Base-by-base conservation (phyloP, 257 asterid species). In the Lycium barbarum region DNA sequence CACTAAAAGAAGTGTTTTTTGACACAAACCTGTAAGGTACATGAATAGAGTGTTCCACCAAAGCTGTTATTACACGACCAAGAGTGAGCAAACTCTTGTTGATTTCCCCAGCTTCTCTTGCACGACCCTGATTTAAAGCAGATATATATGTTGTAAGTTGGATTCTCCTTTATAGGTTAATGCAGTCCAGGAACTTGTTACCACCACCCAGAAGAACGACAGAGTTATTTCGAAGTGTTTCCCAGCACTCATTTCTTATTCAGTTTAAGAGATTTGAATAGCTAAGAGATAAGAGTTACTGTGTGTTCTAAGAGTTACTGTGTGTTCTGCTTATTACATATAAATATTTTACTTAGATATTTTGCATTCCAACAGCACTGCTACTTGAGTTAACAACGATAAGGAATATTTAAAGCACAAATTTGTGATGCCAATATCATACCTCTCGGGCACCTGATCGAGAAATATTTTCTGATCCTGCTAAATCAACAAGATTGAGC, bases 71-170 rank as follows among this genome's bases (percentile, higher is more conserved):
- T 86, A 93, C 97, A 20, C 97, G 97, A 61, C 98, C 98, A 86
- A 95, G 88, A 26, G 97, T 93, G 36, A 95, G 92, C 84, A 95
- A 91, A 88, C 98, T 93, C 91, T 95, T 95, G 88, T 95, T 95
- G 88, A 95, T 93, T 88, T 95, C 97, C 83, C 98, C 98, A 5
- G 97, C 98, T 91, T 95, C 98, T 87, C 98, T 90, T 84, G 98
- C 98, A 87, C 97, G 98, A 59, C 89, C 94, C 98, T 93, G 93
- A 68, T 51, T 79, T 33, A 53, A 85, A 74, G 22, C 53, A 53
- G 66, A 54, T 33, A 33, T 78, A 53, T 17, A 14, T 78, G 82
- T 53, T 8, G 49, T 53, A 61, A 78, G 65, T 33, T 53, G 49
- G 33, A 33, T 54, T 53, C 49, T 1, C 65, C 65, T 53, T 78